A percentile compares a stretch with the other conserved stretches of the same genome.
Evolutionary conservation across 805 yeast genomes (phyloP).

Genomic region (Wickerhamomyces rabaulensis): DNA sequence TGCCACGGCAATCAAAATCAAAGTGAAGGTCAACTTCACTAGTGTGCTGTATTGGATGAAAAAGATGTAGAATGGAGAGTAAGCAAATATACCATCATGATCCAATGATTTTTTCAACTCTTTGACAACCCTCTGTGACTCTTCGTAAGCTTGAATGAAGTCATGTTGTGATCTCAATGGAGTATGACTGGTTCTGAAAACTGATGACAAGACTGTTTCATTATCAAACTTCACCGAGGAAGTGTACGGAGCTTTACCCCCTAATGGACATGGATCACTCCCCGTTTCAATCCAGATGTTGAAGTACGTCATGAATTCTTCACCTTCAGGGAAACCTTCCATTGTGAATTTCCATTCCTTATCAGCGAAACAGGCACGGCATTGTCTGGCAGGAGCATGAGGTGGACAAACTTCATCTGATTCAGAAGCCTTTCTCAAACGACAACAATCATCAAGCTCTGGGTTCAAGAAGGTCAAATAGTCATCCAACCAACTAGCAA

Average conservation of each 20-base stretch:
- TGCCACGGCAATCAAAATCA: conserved; percentile 47
- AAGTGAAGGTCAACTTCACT: conserved; percentile 47
- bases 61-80: conserved; percentile 88
- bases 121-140: conserved; percentile 60
- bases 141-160: conserved; percentile 73
- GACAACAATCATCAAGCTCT: conserved; percentile 77
- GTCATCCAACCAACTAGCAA: conserved; percentile 92
- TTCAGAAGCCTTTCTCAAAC: conserved; percentile 45
- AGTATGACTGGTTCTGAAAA: conserved; percentile 74
- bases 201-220: conserved; percentile 45
- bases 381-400: conserved; percentile 59
- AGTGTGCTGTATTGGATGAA: conserved; percentile 83
- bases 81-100: conserved; percentile 65
- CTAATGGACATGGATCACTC: conserved; percentile 89
- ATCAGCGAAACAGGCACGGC: conserved; percentile 66
- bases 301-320: conserved; percentile 67
- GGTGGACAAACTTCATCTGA: conserved; percentile 60
- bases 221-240: conserved; percentile 44
- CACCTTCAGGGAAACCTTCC: conserved; percentile 78
- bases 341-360: conserved; percentile 65
- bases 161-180: conserved; percentile 82
- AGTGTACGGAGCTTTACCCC: conserved; percentile 91
- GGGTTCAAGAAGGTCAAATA: conserved; percentile 86
- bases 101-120: conserved; percentile 42
- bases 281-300: conserved; percentile 78